Base-by-base conservation (phyloP, 2,329 filamentous ascomycete species). In the Fusarium subtropicale region DNA sequence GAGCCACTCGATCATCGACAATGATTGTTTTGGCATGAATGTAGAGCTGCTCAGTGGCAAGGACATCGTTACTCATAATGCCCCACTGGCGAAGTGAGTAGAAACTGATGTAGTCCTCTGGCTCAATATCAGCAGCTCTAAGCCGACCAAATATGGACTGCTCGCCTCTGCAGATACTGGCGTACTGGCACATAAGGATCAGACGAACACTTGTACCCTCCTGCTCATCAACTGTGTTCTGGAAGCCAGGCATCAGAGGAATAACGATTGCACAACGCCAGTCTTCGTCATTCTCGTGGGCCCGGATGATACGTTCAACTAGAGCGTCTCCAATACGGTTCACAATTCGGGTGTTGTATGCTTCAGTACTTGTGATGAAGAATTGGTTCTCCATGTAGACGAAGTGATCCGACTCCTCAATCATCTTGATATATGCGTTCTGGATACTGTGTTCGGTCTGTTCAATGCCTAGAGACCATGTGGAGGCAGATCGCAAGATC, bases 351-450 rank as follows among this genome's bases (percentile, higher is more conserved):
- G 91, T 92, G 54, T 92, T 92, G 73, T 97, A 90, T 7, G 94
- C 94, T 75, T 96, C 92, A 52, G 92, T 96, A 71, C 93, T 97
- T 36, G 93, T 97, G 78, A 99, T 92, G 82, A 97, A 99, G 81
- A 98, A 99, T 76, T 99, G 96, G 77, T 99, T 99, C 79, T 99
- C 96, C 71, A 98, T 97, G 80, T 99, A 98, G 53, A 98, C 93
- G 75, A 97, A 97, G 78, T 98, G 96, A 48, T 99, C 93, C 3
- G 94, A 97, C 69, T 95, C 91, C 70, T 96, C 91, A 72, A 99
- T 99, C 84, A 97, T 89, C 78, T 97, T 96, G 71, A 97, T 87
- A 76, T 98, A 98, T 5, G 96, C 95, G 68, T 91, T 96, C 86
- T 97, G 94, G 76, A 99, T 98, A 76, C 95, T 98, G 79, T 94